phyloP scores from a whole-genome alignment of 352 stramenopile genomes.

The Blastocystis sp. region DNA sequence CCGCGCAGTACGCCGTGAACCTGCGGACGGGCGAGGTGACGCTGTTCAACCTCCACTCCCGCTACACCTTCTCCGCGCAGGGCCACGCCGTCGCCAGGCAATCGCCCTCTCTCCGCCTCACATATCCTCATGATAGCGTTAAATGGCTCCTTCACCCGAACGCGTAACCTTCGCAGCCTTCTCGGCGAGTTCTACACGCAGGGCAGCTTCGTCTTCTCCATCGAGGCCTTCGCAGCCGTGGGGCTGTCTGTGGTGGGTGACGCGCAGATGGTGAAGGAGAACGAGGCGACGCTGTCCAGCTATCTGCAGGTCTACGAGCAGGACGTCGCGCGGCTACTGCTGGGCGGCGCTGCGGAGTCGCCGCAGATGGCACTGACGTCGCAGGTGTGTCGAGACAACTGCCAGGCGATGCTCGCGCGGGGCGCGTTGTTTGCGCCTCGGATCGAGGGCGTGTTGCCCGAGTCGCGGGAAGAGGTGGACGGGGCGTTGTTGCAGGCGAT shows the following conservation, averaged over 20 bases:
- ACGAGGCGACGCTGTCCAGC: neutral
- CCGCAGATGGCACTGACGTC: neutral
- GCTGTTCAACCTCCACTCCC: neutral
- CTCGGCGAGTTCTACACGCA: slow-evolving; percentile 12
- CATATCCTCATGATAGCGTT: neutral
- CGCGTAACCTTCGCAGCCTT: neutral
- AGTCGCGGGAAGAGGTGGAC: slow-evolving; percentile 15
- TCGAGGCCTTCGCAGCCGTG: neutral
- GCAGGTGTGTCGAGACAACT: neutral
- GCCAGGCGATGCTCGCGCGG: neutral
- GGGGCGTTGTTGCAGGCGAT: slow-evolving; percentile 1
- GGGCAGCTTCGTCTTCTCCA: neutral
- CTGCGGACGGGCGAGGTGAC: neutral
- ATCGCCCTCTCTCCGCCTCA: slow-evolving; percentile 17
- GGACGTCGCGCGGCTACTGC: neutral
- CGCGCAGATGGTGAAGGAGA: slow-evolving; percentile 29
- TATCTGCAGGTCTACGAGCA: slow-evolving; percentile 14
- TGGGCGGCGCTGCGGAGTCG: neutral
- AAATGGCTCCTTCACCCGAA: neutral
- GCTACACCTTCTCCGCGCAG: neutral
- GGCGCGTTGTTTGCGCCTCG: neutral
- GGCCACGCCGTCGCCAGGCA: neutral
- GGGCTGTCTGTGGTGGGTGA: neutral
- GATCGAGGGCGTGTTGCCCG: neutral
- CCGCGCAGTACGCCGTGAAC: neutral